These are phyloP conservation scores for Pythium guiyangense DNA, from an alignment of 352 stramenopile genomes.

Conservation along the genomic window DNA sequence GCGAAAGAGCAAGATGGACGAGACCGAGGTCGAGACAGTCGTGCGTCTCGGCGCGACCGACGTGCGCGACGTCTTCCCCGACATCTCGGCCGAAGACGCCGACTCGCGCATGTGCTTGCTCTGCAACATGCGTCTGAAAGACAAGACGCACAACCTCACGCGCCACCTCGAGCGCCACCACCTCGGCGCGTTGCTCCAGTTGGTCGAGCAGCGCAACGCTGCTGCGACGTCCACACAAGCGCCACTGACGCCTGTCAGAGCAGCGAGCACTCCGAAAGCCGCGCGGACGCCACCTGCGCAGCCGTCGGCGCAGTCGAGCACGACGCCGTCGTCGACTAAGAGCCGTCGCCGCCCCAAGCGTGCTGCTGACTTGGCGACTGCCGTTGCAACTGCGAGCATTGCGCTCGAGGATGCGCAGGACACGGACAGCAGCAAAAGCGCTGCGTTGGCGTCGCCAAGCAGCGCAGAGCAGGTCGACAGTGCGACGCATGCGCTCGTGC, in stretches of 20 bases:
- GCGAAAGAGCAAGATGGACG: constrained; percentile 16
- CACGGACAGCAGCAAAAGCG: background rate
- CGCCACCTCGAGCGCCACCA: constrained; percentile 54
- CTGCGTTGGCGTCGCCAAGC: background rate
- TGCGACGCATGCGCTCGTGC: constrained; percentile 23
- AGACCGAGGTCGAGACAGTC: constrained; percentile 57
- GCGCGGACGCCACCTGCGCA: background rate
- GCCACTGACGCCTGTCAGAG: constrained; percentile 8
- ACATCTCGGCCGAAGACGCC: constrained; percentile 28
- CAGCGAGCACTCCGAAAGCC: background rate
- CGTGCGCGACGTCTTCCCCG: constrained; percentile 45
- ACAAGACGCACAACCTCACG: constrained; percentile 69
- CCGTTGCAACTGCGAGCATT: background rate
- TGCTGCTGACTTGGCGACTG: no score
- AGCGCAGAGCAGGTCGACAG: constrained; percentile 1
- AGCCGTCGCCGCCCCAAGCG: background rate
- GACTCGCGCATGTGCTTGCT: constrained; percentile 41
- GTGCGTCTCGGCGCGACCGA: constrained; percentile 42
- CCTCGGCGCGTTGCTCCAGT: constrained; percentile 36
- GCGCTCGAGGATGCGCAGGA: background rate
- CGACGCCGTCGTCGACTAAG: background rate
- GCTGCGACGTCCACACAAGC: constrained; percentile 13
- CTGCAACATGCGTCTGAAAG: constrained; percentile 42
- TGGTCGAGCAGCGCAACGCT: constrained; percentile 39
- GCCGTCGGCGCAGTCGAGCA: background rate